These are phyloP conservation scores for Claviceps quebecensis DNA, from an alignment of 2,329 filamentous ascomycete genomes.

Conservation along the genomic window DNA sequence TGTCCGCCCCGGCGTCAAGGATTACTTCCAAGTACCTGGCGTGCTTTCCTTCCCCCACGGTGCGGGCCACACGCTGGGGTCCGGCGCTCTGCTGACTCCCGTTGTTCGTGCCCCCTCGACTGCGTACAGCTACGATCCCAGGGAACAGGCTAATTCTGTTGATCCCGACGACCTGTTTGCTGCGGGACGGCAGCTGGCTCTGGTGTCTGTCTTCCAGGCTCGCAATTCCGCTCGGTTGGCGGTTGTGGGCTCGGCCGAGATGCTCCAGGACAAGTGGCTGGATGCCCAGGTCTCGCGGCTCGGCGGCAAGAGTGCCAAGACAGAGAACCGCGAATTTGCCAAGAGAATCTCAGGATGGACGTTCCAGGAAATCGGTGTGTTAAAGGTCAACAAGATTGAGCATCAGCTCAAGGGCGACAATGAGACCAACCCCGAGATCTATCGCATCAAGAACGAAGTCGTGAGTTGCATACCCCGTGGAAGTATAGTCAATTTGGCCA, in stretches of 20 bases:
- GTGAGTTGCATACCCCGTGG: conserved; percentile 41
- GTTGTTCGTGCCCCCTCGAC: conserved; percentile 71
- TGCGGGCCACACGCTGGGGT: conserved; percentile 69
- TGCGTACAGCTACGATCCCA: conserved; percentile 87
- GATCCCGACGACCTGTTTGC: conserved; percentile 67
- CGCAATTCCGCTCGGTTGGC: conserved; percentile 86
- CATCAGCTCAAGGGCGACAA: conserved; percentile 51
- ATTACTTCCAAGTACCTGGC: conserved; percentile 52
- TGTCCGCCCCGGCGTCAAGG: conserved; percentile 54
- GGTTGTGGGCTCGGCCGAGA: conserved; percentile 72
- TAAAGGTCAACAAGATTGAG: conserved; percentile 70
- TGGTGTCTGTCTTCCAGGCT: conserved; percentile 79
- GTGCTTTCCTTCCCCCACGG: conserved; percentile 70
- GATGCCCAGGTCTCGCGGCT: conserved; percentile 59
- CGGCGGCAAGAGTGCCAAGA: conserved; percentile 38
- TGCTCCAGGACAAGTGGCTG: conserved; percentile 83
- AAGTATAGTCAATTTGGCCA: background rate
- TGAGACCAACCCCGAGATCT: conserved; percentile 70
- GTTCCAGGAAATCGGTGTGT: conserved; percentile 84
- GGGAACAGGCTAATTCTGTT: conserved; percentile 59
- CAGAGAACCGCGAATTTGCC: conserved; percentile 74
- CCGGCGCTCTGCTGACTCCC: conserved; percentile 62
- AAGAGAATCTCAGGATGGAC: conserved; percentile 83
- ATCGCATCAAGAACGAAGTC: conserved; percentile 92
- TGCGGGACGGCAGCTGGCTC: conserved; percentile 65